A percentile compares a stretch with the other conserved stretches of the same genome.
These are phyloP conservation scores for Pestalotiopsis fici DNA, from an alignment of 2,329 filamentous ascomycete species.

Conservation along the genomic window DNA sequence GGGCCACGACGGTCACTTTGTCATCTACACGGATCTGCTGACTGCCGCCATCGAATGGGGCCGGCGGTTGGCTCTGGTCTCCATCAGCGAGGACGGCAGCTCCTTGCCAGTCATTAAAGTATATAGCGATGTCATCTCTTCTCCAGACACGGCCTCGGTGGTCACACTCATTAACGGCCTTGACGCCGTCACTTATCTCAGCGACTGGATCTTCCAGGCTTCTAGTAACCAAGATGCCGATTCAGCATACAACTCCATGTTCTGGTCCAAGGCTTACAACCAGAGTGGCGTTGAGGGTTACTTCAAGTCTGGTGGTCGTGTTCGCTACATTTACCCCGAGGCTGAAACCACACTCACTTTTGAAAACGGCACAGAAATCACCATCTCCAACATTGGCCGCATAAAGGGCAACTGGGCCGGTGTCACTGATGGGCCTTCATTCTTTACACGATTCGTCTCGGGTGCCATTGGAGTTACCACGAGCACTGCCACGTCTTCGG, in stretches of 20 bases:
- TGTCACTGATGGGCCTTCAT: constrained; percentile 31
- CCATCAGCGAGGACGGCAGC: constrained; percentile 28
- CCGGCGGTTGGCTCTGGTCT: constrained; percentile 28
- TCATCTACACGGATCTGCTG: constrained; percentile 40
- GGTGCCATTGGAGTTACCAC: constrained; percentile 16
- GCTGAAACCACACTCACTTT: constrained; percentile 38
- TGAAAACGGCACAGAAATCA: constrained; percentile 36
- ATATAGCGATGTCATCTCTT: constrained; percentile 32
- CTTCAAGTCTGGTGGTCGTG: constrained; percentile 36
- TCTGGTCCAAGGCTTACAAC: constrained; percentile 34
- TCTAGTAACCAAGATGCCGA: constrained; percentile 38
- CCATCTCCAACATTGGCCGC: constrained; percentile 32
- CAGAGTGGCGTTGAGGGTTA: constrained; percentile 34
- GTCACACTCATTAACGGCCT: constrained; percentile 30
- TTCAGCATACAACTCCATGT: constrained; percentile 42
- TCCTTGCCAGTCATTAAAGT: constrained; percentile 29
- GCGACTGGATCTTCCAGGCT: constrained; percentile 30
- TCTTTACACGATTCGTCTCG: constrained; percentile 27
- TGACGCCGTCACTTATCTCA: constrained; percentile 27
- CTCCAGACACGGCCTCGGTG: constrained; percentile 27
- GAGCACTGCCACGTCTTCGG: constrained; percentile 11
- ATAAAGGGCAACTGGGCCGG: constrained; percentile 34
- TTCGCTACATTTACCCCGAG: constrained; percentile 36
- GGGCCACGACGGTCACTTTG: constrained; percentile 43
- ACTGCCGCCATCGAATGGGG: constrained; percentile 37